phyloP scores from a whole-genome alignment of 163 green algal species.

The Scenedesmus sp. region DNA sequence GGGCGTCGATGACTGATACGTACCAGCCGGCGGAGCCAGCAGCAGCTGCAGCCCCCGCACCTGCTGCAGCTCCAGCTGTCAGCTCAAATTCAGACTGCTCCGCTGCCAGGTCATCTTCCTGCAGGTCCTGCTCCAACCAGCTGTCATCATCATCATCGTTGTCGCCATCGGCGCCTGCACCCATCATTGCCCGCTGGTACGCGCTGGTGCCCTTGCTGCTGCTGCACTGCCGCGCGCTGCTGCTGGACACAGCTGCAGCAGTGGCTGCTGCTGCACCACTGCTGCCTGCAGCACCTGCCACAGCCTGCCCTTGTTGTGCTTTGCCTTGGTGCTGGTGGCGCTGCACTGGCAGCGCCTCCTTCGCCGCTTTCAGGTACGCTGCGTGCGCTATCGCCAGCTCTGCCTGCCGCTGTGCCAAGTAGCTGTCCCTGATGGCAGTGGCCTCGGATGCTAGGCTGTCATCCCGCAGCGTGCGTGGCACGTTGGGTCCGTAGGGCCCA shows the following conservation, averaged over 20 bases:
- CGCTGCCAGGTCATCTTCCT: constrained; percentile 7
- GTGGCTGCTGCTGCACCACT: constrained; percentile 1
- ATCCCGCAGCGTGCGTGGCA: constrained; percentile 81
- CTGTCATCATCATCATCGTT: not conserved
- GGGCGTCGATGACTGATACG: constrained; percentile 54
- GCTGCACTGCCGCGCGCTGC: not conserved
- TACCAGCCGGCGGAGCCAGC: constrained; percentile 46
- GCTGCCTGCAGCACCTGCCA: constrained; percentile 1
- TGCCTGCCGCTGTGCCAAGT: constrained; percentile 64
- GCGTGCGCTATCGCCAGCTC: constrained; percentile 26
- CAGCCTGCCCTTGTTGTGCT: not conserved
- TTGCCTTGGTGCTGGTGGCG: constrained; percentile 8
- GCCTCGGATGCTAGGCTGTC: constrained; percentile 65
- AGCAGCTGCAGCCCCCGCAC: not conserved
- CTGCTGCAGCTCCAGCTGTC: not conserved
- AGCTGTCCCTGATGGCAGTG: constrained; percentile 65
- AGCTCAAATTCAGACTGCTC: not conserved
- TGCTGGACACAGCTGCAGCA: not conserved
- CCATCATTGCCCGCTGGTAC: not conserved
- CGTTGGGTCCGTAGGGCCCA: constrained; percentile 13
- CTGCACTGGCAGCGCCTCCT: constrained; percentile 40
- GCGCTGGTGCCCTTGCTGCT: not conserved
- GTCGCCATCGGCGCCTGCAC: not conserved
- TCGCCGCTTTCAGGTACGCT: not conserved
- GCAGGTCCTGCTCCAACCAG: not conserved